Conservation (phyloP, 2,329 filamentous ascomycete genomes). For the Claviceps sp. region DNA sequence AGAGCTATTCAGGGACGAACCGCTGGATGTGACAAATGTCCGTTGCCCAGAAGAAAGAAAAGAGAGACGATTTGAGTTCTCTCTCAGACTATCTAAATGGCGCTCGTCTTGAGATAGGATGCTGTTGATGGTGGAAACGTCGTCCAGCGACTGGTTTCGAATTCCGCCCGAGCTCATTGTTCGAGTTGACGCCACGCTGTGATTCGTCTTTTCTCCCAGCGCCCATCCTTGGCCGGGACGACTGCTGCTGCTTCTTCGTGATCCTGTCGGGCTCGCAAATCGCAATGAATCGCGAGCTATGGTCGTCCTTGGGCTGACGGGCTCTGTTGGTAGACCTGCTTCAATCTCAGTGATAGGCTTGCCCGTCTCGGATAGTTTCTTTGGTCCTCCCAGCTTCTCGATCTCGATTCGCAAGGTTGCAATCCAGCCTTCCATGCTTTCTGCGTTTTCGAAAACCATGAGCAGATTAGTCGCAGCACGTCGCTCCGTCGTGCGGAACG, state of each 20-base stretch:
- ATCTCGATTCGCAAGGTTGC: constrained; percentile 55
- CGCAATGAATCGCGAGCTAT: constrained; percentile 35
- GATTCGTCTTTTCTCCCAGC: neutral
- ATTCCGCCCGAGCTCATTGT: constrained; percentile 12
- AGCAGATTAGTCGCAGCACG: constrained; percentile 50
- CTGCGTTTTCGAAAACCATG: constrained; percentile 57
- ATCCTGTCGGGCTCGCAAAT: constrained; percentile 16
- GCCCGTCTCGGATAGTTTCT: constrained; percentile 46
- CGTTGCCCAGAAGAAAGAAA: constrained; percentile 47
- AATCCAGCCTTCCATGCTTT: constrained; percentile 69
- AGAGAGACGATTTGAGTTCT: constrained; percentile 43
- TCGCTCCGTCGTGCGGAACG: constrained; percentile 40
- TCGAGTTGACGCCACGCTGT: constrained; percentile 6
- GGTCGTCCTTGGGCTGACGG: constrained; percentile 31
- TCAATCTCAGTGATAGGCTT: constrained; percentile 30
- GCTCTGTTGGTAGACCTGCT: constrained; percentile 20
- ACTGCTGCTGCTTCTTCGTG: neutral
- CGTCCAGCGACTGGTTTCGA: constrained; percentile 33
- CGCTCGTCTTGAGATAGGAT: constrained; percentile 44
- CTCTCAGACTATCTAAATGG: constrained; percentile 42
- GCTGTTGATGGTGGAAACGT: constrained; percentile 44
- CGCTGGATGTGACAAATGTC: constrained; percentile 44
- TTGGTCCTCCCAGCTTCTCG: constrained; percentile 54
- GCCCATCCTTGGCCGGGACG: neutral
- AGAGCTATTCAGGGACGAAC: constrained; percentile 43